Evolutionary conservation across 2,329 filamentous ascomycete species (phyloP).

Genomic region (Fusarium robinianum): DNA sequence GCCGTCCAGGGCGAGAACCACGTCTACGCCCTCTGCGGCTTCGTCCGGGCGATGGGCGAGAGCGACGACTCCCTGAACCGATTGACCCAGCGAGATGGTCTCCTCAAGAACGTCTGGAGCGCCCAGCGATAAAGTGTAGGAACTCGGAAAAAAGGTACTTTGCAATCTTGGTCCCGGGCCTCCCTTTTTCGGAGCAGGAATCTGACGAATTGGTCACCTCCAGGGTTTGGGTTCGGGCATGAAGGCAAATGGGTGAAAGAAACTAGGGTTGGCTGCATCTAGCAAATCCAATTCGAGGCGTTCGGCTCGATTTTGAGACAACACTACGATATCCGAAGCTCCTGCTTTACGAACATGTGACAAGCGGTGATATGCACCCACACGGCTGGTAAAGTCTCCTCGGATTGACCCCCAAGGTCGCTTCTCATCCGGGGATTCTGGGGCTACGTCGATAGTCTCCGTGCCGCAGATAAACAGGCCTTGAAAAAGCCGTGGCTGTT

Average conservation of each 20-base stretch:
- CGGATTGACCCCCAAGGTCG: conserved; percentile 45
- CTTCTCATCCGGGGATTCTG: conserved; percentile 57
- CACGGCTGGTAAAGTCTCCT: conserved; percentile 62
- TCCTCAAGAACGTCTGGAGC: conserved; percentile 97
- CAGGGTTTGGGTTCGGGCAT: conserved; percentile 44
- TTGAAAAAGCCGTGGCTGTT: conserved; percentile 64
- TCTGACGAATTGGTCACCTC: conserved; percentile 33
- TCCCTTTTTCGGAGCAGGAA: conserved; percentile 31
- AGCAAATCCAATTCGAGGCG: conserved; percentile 53
- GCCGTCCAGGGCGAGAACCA: conserved; percentile 94
- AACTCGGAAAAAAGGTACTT: conserved; percentile 32
- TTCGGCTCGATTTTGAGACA: conserved; percentile 52
- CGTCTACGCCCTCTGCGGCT: conserved; percentile 95
- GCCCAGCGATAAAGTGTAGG: conserved; percentile 61
- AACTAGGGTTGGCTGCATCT: conserved; percentile 50
- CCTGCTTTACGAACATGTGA: conserved; percentile 39
- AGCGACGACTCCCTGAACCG: conserved; percentile 96
- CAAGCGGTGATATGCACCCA: conserved; percentile 32
- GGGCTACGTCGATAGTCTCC: conserved; percentile 61
- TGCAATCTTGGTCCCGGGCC: conserved; percentile 33
- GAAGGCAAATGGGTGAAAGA: conserved; percentile 46
- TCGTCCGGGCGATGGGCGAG: conserved; percentile 98
- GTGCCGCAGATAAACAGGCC: conserved; percentile 63
- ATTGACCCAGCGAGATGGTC: conserved; percentile 91
- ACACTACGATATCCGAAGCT: conserved; percentile 39